Base-by-base conservation (phyloP, 164 flowering plant species). In the Piper betle region DNA sequence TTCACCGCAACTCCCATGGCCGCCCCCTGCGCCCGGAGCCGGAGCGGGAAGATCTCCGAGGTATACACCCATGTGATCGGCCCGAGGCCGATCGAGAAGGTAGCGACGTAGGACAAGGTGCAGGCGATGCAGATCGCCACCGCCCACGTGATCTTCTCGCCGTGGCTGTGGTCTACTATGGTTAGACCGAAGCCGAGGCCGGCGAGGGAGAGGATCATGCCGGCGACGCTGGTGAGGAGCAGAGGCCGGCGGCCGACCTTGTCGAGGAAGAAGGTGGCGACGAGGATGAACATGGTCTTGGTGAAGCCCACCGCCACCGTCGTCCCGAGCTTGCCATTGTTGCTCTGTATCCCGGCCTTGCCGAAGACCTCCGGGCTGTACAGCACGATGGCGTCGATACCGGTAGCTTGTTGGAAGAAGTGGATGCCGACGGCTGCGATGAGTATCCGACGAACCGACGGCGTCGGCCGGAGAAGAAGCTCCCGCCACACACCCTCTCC, bases 11-110 rank as follows among this genome's bases (percentile, higher is more conserved):
- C 71, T 3, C 71, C 78, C 39, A 74, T 55, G 40, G 75, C 63
- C 2, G 61, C n/a, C 0, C 80, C 80, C 52, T 74, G 75, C 0
- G 80, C 80, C 39, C 80, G 62, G 2, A 77, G 55, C 72, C 75
- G 68, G 60, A 77, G 54, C n/a, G 80, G 80, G 58, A 77, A 72
- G 4, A 75, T 69, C 75, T 78, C 82, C 11, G 82, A 78, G 59
- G 73, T 69, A 58, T 78, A 77, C 15, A 77, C 80, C 80, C 80
- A 77, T 4, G 80, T 37, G 16, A 74, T 69, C 7, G 80, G 80
- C 4, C 80, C 78, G 52, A 77, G 41, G 53, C 80, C 80, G 0
- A 74, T 67, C n/a, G 77, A 65, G 62, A 76, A 76, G 37, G 62
- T 64, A 1, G 64, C 64, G 25, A 72, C 76, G 52, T n/a, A 71